Evolutionary conservation across 2,329 filamentous ascomycete species (phyloP), one percentile per base, ranked within the genome.

Genomic region (Polychaeton citri): DNA sequence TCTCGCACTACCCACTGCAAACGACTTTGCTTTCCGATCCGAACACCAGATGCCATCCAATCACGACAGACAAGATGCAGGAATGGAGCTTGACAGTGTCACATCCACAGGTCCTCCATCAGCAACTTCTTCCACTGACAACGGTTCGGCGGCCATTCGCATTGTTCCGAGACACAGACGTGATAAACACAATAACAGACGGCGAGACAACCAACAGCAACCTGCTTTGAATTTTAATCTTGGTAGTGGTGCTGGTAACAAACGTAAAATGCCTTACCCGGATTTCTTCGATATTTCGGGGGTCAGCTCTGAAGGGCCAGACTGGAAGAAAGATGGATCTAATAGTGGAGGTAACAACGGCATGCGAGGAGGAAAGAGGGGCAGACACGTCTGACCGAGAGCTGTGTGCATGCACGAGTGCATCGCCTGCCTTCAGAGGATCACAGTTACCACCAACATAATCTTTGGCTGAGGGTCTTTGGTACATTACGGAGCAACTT

Each of bases 221-320:
- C 53, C 48, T 48, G 60, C 44, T 8, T 36, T 55, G 10, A 55
- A 60, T 24, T 53, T 63, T 31, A 60, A 58, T 28, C 60, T 82
- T 6, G 75, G 76, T 4, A 69, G 70, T 39, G 76, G 74, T 5
- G 73, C 79, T 6, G 81, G 81, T 2, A 69, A 75, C 46, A 88
- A 88, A 57, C 71, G 81, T 30, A 73, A 80, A 48, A 69, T 83
- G 46, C 79, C 81, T 47, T 71, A 82, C 49, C 73, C 75, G 17
- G 81, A 87, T 50, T 76, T 85, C 36, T 86, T 86, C 52, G 80
- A 84, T 50, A 63, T 81, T 6, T 73, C 74, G 36, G 75, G 73
- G 43, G 55, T 81, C 34, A 69, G 69, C 20, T 46, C 48, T 32
- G 66, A 71, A 40, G 72, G 72, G 30, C 79, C 79, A 51, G 79